phyloP scores from a whole-genome alignment of 345 rosid genomes.

The Brassica nigra region DNA sequence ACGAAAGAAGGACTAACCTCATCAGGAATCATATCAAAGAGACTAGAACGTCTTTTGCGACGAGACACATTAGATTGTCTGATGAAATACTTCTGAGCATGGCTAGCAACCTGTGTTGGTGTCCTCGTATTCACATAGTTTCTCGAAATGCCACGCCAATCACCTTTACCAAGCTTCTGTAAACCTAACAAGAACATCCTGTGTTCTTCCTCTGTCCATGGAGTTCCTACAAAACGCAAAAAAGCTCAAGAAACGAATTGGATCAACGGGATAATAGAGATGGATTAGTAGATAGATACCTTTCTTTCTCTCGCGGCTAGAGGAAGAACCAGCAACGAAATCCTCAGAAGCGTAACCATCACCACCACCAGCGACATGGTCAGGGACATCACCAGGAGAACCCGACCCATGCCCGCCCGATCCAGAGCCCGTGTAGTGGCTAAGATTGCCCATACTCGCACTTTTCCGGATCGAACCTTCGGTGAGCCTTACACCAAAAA shows the following conservation, averaged over 20 bases:
- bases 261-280: not conserved
- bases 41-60: slow-evolving; percentile 97
- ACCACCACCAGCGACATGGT: slow-evolving; percentile 72
- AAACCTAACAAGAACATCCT: slow-evolving; percentile 91
- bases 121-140: slow-evolving; percentile 87
- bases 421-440: slow-evolving; percentile 64
- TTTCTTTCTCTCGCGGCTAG: slow-evolving; percentile 64
- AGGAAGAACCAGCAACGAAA: slow-evolving; percentile 87
- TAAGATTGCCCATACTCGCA: slow-evolving; percentile 94
- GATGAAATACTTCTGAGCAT: slow-evolving; percentile 96
- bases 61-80: slow-evolving; percentile 77
- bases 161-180: slow-evolving; percentile 97
- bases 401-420: slow-evolving; percentile 50
- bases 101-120: slow-evolving; percentile 99
- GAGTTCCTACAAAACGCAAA: slow-evolving; percentile 59
- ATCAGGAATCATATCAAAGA: slow-evolving; percentile 91
- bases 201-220: slow-evolving; percentile 99
- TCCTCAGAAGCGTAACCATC: slow-evolving; percentile 97
- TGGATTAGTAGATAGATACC: not conserved
- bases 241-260: not conserved
- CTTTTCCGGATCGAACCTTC: slow-evolving; percentile 97
- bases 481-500: slow-evolving; percentile 90
- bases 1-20: slow-evolving; percentile 52
- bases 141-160: slow-evolving; percentile 98
- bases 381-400: slow-evolving; percentile 67